Evolutionary conservation across 768 basidiomycete genomes (phyloP).

Genomic region (Mycena pura): DNA sequence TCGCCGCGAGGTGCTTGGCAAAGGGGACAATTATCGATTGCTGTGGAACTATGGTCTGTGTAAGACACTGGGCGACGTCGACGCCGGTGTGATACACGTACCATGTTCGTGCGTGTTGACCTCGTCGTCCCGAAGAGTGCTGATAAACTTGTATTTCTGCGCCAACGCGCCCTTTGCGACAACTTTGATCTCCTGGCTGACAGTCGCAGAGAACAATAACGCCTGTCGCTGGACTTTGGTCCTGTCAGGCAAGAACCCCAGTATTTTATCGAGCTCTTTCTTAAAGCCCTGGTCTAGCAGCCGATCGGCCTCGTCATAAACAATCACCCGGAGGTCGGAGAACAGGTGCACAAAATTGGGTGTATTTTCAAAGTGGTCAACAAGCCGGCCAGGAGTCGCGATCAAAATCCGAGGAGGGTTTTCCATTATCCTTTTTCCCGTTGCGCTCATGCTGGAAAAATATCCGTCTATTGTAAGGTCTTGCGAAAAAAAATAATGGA

Average conservation of each 20-base stretch:
- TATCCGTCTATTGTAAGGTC: background rate
- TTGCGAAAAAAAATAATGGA: conserved; percentile 1
- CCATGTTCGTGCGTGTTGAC: conserved; percentile 69
- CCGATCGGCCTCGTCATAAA: conserved; percentile 80
- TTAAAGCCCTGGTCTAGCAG: conserved; percentile 79
- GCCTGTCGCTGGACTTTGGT: conserved; percentile 65
- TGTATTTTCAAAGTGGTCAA: conserved; percentile 68
- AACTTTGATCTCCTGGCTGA: conserved; percentile 70
- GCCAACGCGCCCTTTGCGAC: conserved; percentile 38
- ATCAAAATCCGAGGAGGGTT: conserved; percentile 61
- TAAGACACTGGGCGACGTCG: background rate
- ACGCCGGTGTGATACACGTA: conserved; percentile 21
- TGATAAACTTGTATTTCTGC: conserved; percentile 54
- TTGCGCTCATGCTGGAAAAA: conserved; percentile 22
- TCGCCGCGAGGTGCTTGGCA: conserved; percentile 47
- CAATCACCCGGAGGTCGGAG: conserved; percentile 48
- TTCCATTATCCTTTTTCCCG: conserved; percentile 30
- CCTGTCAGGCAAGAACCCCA: conserved; percentile 47
- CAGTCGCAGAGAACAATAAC: conserved; percentile 76
- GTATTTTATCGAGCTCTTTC: conserved; percentile 69
- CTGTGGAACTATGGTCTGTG: conserved; percentile 49
- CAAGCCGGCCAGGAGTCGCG: conserved; percentile 78
- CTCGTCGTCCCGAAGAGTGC: conserved; percentile 64
- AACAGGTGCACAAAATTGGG: conserved; percentile 45
- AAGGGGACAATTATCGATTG: conserved; percentile 50